Conservation (phyloP, 2,329 filamentous ascomycete species). For the Nigrospora oryzae region DNA sequence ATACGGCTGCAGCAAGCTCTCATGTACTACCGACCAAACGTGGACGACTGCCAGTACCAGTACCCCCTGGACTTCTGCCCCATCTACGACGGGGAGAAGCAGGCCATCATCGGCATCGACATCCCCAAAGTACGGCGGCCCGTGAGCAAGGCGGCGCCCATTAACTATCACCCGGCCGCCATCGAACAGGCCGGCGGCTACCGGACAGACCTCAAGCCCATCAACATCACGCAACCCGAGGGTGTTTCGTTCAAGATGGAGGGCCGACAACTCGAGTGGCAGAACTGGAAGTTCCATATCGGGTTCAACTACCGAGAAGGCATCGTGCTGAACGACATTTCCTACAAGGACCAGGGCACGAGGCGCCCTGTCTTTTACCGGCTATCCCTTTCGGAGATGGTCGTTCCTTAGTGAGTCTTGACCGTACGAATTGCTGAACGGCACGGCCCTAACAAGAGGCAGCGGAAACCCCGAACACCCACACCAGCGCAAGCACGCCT, state of each 20-base stretch:
- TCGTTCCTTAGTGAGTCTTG: conserved; percentile 63
- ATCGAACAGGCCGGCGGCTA: conserved; percentile 70
- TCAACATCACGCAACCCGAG: conserved; percentile 81
- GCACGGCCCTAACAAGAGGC: conserved; percentile 2
- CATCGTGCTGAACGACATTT: conserved; percentile 83
- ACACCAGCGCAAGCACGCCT: conserved; percentile 74
- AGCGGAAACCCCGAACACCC: conserved; percentile 69
- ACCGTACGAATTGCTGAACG: not conserved
- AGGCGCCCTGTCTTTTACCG: conserved; percentile 79
- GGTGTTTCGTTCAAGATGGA: conserved; percentile 79
- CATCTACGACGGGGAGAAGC: conserved; percentile 75
- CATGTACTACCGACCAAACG: conserved; percentile 87
- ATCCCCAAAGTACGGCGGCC: conserved; percentile 70
- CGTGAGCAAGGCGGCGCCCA: conserved; percentile 60
- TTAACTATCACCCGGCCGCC: conserved; percentile 71
- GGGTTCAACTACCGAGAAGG: conserved; percentile 95
- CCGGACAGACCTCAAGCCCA: conserved; percentile 71
- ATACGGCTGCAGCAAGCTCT: conserved; percentile 82
- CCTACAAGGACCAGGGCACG: conserved; percentile 75
- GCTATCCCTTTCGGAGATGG: conserved; percentile 86
- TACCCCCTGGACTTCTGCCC: conserved; percentile 92
- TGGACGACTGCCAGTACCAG: conserved; percentile 83
- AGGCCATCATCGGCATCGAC: conserved; percentile 75
- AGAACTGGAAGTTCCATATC: conserved; percentile 88
- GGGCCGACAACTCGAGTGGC: conserved; percentile 72